These are phyloP conservation scores for Protoeuglena noctilucae DNA, from an alignment of 139 green algal genomes.

Conservation along the genomic window DNA sequence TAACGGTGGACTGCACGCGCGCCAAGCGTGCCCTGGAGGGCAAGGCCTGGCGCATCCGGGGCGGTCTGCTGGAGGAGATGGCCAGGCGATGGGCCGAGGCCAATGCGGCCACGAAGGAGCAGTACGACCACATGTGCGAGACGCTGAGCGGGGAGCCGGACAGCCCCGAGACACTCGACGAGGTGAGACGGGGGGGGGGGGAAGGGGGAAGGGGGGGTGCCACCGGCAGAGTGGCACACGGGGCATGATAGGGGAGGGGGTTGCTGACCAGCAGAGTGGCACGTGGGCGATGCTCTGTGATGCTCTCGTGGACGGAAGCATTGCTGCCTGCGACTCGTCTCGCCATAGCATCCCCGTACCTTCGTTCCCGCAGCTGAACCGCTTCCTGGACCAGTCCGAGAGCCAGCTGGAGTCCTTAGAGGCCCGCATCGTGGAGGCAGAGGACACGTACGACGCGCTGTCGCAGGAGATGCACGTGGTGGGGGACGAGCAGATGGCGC, in stretches of 20 bases:
- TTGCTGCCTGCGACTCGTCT: neutral
- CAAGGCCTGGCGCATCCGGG: constrained; percentile 1
- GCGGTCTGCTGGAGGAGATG: neutral
- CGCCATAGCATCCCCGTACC: neutral
- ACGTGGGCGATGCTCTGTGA: neutral
- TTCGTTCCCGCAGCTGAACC: constrained; percentile 20
- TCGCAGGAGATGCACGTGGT: constrained; percentile 18
- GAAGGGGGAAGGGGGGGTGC: constrained; percentile 14
- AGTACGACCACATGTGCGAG: neutral
- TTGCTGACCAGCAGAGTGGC: constrained; percentile 1
- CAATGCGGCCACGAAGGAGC: neutral
- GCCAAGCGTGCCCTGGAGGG: neutral
- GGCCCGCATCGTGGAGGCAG: constrained; percentile 18
- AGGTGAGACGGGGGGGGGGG: constrained; percentile 9
- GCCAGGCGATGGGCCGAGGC: neutral
- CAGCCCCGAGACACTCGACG: constrained; percentile 11
- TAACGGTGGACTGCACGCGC: constrained; percentile 7
- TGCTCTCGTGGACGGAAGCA: constrained; percentile 1
- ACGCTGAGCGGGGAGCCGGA: neutral
- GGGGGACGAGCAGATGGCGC: constrained; percentile 16
- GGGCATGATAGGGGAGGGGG: constrained; percentile 9
- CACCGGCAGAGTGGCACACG: constrained; percentile 13
- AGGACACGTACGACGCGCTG: constrained; percentile 18
- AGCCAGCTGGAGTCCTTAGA: constrained; percentile 31
- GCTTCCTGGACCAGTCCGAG: constrained; percentile 26